phyloP scores from a whole-genome alignment of 768 basidiomycete species.

The Auricularia sp. region DNA sequence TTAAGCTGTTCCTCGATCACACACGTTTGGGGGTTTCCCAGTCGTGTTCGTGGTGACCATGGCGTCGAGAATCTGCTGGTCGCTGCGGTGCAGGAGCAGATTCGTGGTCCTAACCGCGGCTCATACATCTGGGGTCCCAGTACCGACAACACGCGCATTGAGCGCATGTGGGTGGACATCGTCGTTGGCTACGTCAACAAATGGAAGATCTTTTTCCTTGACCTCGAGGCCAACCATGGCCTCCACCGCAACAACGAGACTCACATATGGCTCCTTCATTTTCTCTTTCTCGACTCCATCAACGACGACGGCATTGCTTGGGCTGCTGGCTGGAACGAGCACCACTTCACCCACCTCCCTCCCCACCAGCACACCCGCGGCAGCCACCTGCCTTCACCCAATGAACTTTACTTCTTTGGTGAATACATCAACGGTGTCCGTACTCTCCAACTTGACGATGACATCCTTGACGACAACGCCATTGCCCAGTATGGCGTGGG shows the following conservation, averaged over 20 bases:
- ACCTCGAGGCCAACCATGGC: constrained; percentile 3
- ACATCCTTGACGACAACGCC: too few relatives aligned
- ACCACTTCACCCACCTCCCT: background rate
- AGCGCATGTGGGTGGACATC: constrained; percentile 8
- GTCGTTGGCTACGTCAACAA: constrained; percentile 2
- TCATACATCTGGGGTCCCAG: constrained; percentile 30
- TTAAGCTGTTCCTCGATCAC: constrained; percentile 19
- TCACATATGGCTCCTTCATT: constrained; percentile 9
- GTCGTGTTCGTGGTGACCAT: constrained; percentile 27
- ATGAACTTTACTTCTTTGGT: too few relatives aligned
- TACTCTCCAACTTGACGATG: too few relatives aligned
- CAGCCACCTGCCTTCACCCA: too few relatives aligned
- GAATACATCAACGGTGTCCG: too few relatives aligned
- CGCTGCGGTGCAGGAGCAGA: constrained; percentile 18
- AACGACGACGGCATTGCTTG: constrained; percentile 7
- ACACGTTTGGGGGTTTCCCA: constrained; percentile 20
- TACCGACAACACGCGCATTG: constrained; percentile 10
- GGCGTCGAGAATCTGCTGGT: constrained; percentile 26
- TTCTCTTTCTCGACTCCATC: constrained; percentile 6
- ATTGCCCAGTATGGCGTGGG: too few relatives aligned
- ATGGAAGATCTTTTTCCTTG: constrained; percentile 7
- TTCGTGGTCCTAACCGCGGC: constrained; percentile 8
- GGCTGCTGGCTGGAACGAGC: constrained; percentile 6
- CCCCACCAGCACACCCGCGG: background rate
- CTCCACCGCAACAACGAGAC: background rate